A percentile compares a stretch with the other conserved stretches of the same genome.
These are phyloP conservation scores for Zangia roseola DNA, from an alignment of 768 basidiomycete species.

Conservation along the genomic window DNA sequence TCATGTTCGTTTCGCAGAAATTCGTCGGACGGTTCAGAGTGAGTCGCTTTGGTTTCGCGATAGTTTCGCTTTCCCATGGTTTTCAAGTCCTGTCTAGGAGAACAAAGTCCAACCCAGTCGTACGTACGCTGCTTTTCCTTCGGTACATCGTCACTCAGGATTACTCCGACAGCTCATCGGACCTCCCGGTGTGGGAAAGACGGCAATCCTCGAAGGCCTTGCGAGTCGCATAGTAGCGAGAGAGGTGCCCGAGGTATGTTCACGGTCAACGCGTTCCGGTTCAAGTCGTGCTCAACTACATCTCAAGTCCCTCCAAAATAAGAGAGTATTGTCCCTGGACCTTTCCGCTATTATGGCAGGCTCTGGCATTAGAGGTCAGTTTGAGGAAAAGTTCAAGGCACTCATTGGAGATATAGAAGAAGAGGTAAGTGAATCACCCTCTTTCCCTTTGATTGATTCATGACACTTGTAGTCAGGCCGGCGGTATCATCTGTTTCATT, in stretches of 20 bases:
- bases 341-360: conserved; percentile 83
- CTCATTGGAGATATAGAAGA: conserved; percentile 89
- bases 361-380: conserved; percentile 88
- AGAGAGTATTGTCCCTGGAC: conserved; percentile 86
- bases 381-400: conserved; percentile 92
- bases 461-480: conserved; percentile 41
- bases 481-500: conserved; percentile 88
- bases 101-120: conserved; percentile 92
- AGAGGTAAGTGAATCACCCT: conserved; percentile 46
- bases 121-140: conserved; percentile 32
- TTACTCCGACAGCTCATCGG: conserved; percentile 58
- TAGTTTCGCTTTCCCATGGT: not conserved
- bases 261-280: not conserved
- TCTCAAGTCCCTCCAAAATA: conserved; percentile 74
- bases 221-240: conserved; percentile 84
- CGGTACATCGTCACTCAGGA: not conserved
- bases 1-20: conserved; percentile 48
- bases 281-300: not conserved
- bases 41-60: conserved; percentile 21
- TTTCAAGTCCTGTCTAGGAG: conserved; percentile 72
- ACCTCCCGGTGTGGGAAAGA: conserved; percentile 90
- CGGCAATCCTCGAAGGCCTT: conserved; percentile 87
- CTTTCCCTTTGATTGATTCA: conserved; percentile 22
- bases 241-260: conserved; percentile 83
- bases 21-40: conserved; percentile 90